Percentiles rank a stretch among this genome's conserved stretches.
phyloP scores from a whole-genome alignment of 495 filamentous ascomycete species.

The Neurospora intermedia region DNA sequence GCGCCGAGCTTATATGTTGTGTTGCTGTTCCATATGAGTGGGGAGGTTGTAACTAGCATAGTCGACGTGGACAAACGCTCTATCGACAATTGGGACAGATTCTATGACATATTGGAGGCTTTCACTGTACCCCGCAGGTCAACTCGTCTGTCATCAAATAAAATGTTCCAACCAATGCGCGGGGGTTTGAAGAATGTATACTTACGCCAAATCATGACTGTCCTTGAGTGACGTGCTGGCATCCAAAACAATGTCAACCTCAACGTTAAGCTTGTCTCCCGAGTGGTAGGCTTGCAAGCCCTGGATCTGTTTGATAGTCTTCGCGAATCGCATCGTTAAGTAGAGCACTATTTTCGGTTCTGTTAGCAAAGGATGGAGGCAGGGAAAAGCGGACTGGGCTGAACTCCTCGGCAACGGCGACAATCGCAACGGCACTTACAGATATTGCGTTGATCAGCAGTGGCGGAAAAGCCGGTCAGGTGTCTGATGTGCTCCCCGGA shows the following conservation, averaged over 20 bases:
- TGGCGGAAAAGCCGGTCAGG: conserved; percentile 70
- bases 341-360: conserved; percentile 49
- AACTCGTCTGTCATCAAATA: not conserved
- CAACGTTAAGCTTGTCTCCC: conserved; percentile 82
- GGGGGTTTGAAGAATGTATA: not conserved
- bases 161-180: not conserved
- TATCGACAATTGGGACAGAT: conserved; percentile 64
- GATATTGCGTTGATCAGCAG: conserved; percentile 71
- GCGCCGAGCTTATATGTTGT: not conserved
- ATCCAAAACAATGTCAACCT: conserved; percentile 64
- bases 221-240: conserved; percentile 68
- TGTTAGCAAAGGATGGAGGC: conserved; percentile 2
- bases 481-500: conserved; percentile 71
- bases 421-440: conserved; percentile 15
- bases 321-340: conserved; percentile 88
- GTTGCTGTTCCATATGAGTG: conserved; percentile 72
- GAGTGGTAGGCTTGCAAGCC: conserved; percentile 81
- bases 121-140: conserved; percentile 37
- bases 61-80: conserved; percentile 69
- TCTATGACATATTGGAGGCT: conserved; percentile 85
- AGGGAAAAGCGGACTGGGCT: not conserved
- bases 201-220: conserved; percentile 68
- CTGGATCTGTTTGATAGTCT: conserved; percentile 79
- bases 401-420: not conserved
- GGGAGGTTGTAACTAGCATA: conserved; percentile 75